Percentiles rank a stretch among this genome's conserved stretches.
Evolutionary conservation across 2,329 filamentous ascomycete species (phyloP).

Genomic region (Aspergillus pseudoviridinutans): DNA sequence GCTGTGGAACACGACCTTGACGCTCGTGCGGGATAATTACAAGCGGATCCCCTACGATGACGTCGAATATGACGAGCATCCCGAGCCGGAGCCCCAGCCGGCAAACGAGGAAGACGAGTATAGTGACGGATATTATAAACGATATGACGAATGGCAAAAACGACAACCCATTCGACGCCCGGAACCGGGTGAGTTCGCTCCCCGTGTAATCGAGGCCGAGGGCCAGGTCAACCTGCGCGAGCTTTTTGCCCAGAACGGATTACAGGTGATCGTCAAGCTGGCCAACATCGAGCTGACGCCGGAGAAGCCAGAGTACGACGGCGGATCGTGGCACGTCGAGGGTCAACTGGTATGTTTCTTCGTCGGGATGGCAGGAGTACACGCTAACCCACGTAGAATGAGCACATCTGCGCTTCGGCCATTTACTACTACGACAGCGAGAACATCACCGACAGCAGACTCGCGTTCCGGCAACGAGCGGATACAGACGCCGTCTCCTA

Average conservation of each 20-base stretch:
- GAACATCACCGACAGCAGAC: constrained; percentile 55
- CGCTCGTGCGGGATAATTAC: not conserved
- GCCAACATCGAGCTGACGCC: constrained; percentile 59
- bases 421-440: constrained; percentile 63
- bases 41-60: constrained; percentile 11
- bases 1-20: constrained; percentile 42
- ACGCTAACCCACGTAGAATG: constrained; percentile 41
- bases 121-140: not conserved
- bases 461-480: constrained; percentile 48
- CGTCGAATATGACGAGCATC: constrained; percentile 3
- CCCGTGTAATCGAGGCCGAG: not conserved
- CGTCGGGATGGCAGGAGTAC: not conserved
- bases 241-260: constrained; percentile 32
- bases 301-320: constrained; percentile 52
- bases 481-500: not conserved
- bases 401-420: constrained; percentile 60
- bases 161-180: constrained; percentile 7
- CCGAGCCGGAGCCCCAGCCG: constrained; percentile 1
- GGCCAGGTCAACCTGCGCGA: constrained; percentile 16
- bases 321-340: constrained; percentile 43
- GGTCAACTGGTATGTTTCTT: constrained; percentile 31
- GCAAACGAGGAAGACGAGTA: not conserved
- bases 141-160: not conserved
- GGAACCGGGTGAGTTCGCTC: constrained; percentile 9
- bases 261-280: constrained; percentile 57